Evolutionary conservation across 75 land plant genomes (phyloP).

Genomic region (Larix kaempferi): DNA sequence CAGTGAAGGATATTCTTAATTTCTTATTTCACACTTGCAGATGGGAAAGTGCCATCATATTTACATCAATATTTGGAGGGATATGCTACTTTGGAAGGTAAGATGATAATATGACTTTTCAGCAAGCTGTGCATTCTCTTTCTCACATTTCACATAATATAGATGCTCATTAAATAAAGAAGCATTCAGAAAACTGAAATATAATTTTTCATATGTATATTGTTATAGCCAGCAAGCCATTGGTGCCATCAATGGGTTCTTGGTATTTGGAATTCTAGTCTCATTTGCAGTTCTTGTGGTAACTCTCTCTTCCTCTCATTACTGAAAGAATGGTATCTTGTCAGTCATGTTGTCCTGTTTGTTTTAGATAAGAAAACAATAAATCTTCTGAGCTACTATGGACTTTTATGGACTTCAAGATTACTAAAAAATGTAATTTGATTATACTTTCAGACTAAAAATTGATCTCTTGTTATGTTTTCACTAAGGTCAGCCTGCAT

Average conservation of each 20-base stretch:
- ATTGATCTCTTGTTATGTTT: background rate
- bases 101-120: background rate
- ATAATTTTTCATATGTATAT: background rate
- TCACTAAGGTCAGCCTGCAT: background rate
- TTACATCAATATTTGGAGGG: constrained; percentile 81
- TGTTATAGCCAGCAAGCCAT: constrained; percentile 73
- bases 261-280: constrained; percentile 69
- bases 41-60: constrained; percentile 85
- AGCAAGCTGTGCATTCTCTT: background rate
- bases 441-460: background rate
- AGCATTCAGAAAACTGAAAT: background rate
- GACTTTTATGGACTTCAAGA: background rate
- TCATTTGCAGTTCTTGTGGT: constrained; percentile 87
- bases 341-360: background rate
- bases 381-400: background rate
- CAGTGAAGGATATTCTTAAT: background rate
- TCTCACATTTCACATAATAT: background rate
- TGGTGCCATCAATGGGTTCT: constrained; percentile 75
- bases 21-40: constrained; percentile 47
- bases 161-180: too few species aligned
- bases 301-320: constrained; percentile 15
- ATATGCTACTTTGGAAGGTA: constrained; percentile 93
- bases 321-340: background rate
- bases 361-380: background rate
- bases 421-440: background rate